phyloP scores from a whole-genome alignment of 148 eudicot species.

The Vaccinium macrocarpon region DNA sequence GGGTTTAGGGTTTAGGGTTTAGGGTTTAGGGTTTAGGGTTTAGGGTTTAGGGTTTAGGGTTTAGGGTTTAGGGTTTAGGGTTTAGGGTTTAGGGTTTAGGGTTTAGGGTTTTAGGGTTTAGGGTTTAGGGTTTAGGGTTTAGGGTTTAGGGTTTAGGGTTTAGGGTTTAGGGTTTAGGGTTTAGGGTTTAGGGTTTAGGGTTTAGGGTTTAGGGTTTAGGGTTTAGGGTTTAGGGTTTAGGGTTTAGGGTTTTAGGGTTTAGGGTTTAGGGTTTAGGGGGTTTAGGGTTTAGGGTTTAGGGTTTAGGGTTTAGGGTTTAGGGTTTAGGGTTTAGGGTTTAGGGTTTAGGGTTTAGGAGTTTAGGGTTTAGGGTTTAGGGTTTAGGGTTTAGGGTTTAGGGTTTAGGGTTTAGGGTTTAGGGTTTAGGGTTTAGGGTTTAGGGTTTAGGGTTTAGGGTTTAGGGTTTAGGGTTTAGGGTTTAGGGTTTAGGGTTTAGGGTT shows the following conservation, averaged over 20 bases:
- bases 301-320: background rate
- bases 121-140: background rate
- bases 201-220: background rate
- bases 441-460: too few relatives aligned
- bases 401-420: background rate
- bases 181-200: background rate
- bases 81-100: background rate
- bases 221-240: background rate
- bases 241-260: background rate
- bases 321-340: too few relatives aligned
- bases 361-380: background rate
- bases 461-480: too few relatives aligned
- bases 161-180: background rate
- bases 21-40: background rate
- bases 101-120: background rate
- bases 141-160: background rate
- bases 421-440: too few relatives aligned
- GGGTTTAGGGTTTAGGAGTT: too few relatives aligned
- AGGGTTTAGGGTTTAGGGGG: background rate
- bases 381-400: background rate
- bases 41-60: background rate
- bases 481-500: too few relatives aligned
- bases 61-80: background rate
- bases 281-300: background rate
- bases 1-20: background rate